These are phyloP conservation scores for Hypoxylon trugodes DNA, from an alignment of 495 filamentous ascomycete species.

Conservation along the genomic window DNA sequence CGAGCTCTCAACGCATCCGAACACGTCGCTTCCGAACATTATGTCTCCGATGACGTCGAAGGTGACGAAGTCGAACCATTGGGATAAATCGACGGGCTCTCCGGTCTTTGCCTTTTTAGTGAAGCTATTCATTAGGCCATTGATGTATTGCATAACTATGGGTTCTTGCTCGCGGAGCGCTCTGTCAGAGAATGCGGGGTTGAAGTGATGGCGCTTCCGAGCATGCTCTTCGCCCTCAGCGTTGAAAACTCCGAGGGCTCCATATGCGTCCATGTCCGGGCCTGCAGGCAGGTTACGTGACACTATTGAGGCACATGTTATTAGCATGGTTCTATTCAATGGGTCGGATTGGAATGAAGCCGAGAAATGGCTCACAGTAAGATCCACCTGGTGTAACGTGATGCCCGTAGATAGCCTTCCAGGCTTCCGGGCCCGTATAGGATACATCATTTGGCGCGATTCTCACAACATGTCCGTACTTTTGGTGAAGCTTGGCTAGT, in stretches of 20 bases:
- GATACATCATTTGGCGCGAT: constrained; percentile 9
- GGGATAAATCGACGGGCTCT: not conserved
- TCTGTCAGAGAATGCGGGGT: not conserved
- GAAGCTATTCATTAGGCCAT: not conserved
- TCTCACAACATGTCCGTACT: not conserved
- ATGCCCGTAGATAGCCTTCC: not conserved
- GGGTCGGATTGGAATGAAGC: no score
- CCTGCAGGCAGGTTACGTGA: not conserved
- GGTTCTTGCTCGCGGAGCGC: constrained; percentile 4
- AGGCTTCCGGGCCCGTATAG: not conserved
- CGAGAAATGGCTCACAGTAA: not conserved
- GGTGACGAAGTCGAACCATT: constrained; percentile 1
- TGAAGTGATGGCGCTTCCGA: not conserved
- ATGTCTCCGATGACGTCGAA: constrained; percentile 5
- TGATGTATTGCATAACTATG: not conserved
- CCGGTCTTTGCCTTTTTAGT: not conserved
- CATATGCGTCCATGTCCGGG: not conserved
- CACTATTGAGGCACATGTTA: not conserved
- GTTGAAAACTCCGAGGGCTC: not conserved
- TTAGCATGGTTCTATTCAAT: not conserved
- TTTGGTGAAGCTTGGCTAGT: not conserved
- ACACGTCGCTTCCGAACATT: constrained; percentile 6
- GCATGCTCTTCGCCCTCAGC: not conserved
- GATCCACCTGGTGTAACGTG: not conserved
- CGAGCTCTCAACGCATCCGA: not conserved